Percentiles rank a stretch among this genome's conserved stretches.
These are phyloP conservation scores for Saccharomycopsis sp. DNA, from an alignment of 805 yeast genomes.

Conservation along the genomic window DNA sequence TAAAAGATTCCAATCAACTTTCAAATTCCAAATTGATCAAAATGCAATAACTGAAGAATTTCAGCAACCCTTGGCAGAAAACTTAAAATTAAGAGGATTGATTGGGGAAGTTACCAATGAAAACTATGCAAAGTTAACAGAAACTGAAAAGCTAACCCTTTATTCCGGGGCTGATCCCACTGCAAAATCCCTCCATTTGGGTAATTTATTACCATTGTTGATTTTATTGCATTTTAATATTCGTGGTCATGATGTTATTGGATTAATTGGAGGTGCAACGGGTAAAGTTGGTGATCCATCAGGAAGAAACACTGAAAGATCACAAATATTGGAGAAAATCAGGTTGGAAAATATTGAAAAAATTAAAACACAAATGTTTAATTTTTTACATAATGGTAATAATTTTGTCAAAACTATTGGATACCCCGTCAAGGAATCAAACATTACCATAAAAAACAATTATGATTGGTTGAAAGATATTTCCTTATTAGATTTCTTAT, in stretches of 20 bases:
- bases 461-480: constrained; percentile 79
- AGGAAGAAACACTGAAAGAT: constrained; percentile 74
- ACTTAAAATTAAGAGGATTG: constrained; percentile 37
- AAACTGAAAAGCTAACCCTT: constrained; percentile 33
- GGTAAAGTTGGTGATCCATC: constrained; percentile 96
- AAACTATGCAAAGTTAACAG: constrained; percentile 21
- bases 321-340: constrained; percentile 39
- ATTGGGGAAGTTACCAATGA: constrained; percentile 32
- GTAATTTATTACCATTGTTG: constrained; percentile 83
- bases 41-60: no score
- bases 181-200: constrained; percentile 80
- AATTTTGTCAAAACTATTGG: constrained; percentile 48
- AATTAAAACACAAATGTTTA: constrained; percentile 51
- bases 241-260: constrained; percentile 77
- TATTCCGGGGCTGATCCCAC: constrained; percentile 98
- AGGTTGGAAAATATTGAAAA: constrained; percentile 45
- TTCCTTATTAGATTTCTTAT: constrained; percentile 66
- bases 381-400: constrained; percentile 52
- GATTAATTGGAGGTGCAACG: constrained; percentile 90
- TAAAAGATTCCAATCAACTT: no score
- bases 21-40: no score
- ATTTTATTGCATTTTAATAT: constrained; percentile 72
- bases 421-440: constrained; percentile 27
- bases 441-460: constrained; percentile 46
- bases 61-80: no score